Base-by-base conservation (phyloP, 208 protist species). In the Trypanosoma congolense region DNA sequence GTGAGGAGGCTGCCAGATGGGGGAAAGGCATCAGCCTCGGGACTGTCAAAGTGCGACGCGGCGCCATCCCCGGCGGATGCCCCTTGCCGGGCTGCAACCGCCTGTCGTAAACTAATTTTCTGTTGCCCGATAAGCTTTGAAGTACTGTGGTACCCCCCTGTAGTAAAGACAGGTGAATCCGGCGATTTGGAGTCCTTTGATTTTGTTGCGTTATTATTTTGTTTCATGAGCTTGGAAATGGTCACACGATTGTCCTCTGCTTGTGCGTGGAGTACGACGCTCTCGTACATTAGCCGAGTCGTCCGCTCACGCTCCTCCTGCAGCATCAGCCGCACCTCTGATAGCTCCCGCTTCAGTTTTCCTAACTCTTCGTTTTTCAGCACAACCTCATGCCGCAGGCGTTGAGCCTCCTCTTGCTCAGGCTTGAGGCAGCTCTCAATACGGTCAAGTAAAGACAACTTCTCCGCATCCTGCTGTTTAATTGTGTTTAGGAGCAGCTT, bases 271-370 rank as follows among this genome's bases (percentile, higher is more conserved):
- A 85, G 65, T 0, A 80, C 77, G 0, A 74, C 73, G 48, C 70
- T 85, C 58, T 90, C 83, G 52, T 90, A 61, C 36, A 84, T 61
- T 14, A 90, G 66, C 1, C 83, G 76, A n/a, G 55, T 73, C 4
- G 62, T 53, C 38, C 72, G 58, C 70, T 88, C 84, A 3, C 71
- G 74, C 48, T 83, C 75, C 55, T 89, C 77, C 57, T 85, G 80
- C n/a, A 88, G 60, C 54, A 76, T 62, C 30, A 84, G 51, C 1
- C 65, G 62, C 10, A 55, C 57, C 28, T 75, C 63, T 3, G 77
- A 57, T 4, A 74, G 41, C 24, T 76, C 69, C 56, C 80, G 61
- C 6, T 59, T 70, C 9, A 80, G 69, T 16, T 49, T 19, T 9
- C 6, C 47, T 19, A 68, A 25, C 36, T 56, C 35, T 22, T 47